Evolutionary conservation across 345 rosid species (phyloP).

Genomic region (Moringa oleifera): DNA sequence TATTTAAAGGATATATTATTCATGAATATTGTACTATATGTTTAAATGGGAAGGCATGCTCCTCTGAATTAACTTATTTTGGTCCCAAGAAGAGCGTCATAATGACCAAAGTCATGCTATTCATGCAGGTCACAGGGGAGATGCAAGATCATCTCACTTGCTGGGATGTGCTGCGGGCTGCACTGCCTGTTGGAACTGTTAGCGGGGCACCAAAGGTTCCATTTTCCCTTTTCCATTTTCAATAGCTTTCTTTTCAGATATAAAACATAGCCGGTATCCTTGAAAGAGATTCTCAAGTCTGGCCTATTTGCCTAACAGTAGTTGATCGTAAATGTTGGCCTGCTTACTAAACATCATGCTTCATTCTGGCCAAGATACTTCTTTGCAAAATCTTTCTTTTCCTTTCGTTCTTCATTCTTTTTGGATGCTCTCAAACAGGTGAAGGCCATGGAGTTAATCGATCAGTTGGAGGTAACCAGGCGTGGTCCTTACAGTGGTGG

Average conservation of each 20-base stretch:
- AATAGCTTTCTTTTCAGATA: too few relatives aligned
- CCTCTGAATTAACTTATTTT: neutral
- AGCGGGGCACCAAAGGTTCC: slow-evolving; percentile 91
- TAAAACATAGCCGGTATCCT: neutral
- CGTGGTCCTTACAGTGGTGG: slow-evolving; percentile 98
- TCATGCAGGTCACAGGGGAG: slow-evolving; percentile 75
- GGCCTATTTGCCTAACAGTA: too few relatives aligned
- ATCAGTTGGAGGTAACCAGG: slow-evolving; percentile 56
- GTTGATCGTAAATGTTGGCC: neutral
- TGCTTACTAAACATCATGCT: neutral
- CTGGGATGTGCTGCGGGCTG: slow-evolving; percentile 81
- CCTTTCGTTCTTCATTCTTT: neutral
- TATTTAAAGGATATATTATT: too few relatives aligned
- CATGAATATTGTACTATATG: too few relatives aligned
- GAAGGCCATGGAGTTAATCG: slow-evolving; percentile 87
- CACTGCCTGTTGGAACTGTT: slow-evolving; percentile 87
- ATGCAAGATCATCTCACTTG: slow-evolving; percentile 55
- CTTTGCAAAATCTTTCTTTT: too few relatives aligned
- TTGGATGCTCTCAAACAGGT: slow-evolving; percentile 26
- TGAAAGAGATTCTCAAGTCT: neutral
- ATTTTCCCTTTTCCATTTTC: neutral
- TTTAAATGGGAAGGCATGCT: neutral
- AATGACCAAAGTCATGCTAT: neutral
- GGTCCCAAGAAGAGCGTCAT: neutral
- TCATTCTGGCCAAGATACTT: too few relatives aligned